A percentile compares a stretch with the other conserved stretches of the same genome.
phyloP scores from a whole-genome alignment of 495 filamentous ascomycete genomes.

The Hypoxylon subgilvum region DNA sequence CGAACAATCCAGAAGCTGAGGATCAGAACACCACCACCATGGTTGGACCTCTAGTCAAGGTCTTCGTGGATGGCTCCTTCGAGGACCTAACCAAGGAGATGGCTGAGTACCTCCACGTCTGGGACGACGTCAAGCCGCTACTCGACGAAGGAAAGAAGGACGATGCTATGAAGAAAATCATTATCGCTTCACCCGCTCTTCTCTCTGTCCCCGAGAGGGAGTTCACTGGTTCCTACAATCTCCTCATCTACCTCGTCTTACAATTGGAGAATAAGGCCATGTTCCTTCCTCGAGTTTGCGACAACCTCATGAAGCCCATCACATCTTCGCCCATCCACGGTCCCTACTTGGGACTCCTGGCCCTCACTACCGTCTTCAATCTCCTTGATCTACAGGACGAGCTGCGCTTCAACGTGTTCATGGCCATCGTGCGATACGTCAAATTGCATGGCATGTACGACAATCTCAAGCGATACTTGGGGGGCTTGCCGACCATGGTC shows the following conservation, averaged over 20 bases:
- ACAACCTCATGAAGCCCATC: slow-evolving; percentile 84
- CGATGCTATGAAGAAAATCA: slow-evolving; percentile 86
- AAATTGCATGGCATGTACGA: slow-evolving; percentile 76
- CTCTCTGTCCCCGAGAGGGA: slow-evolving; percentile 92
- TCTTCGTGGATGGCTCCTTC: slow-evolving; percentile 91
- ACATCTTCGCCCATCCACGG: slow-evolving; percentile 84
- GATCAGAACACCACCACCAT: slow-evolving; percentile 1
- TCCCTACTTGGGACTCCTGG: slow-evolving; percentile 79
- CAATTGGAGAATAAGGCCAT: slow-evolving; percentile 81
- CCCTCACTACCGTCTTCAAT: slow-evolving; percentile 96
- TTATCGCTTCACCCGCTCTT: slow-evolving; percentile 71
- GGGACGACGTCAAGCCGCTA: slow-evolving; percentile 73
- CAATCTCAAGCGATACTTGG: slow-evolving; percentile 76
- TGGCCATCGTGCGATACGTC: slow-evolving; percentile 81
- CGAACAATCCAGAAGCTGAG: too few species aligned
- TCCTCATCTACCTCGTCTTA: slow-evolving; percentile 88
- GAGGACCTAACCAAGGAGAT: slow-evolving; percentile 88
- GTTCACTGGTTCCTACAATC: slow-evolving; percentile 92
- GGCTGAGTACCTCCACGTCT: slow-evolving; percentile 77
- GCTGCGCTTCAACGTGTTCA: slow-evolving; percentile 84
- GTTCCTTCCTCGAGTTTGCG: slow-evolving; percentile 85
- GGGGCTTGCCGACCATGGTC: slow-evolving; percentile 80
- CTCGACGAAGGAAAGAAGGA: slow-evolving; percentile 76
- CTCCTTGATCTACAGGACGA: slow-evolving; percentile 76
- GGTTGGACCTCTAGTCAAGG: too few species aligned